Evolutionary conservation across 805 yeast genomes (phyloP), one percentile per base, ranked within the genome.

Genomic region (Cephaloascus fragrans): DNA sequence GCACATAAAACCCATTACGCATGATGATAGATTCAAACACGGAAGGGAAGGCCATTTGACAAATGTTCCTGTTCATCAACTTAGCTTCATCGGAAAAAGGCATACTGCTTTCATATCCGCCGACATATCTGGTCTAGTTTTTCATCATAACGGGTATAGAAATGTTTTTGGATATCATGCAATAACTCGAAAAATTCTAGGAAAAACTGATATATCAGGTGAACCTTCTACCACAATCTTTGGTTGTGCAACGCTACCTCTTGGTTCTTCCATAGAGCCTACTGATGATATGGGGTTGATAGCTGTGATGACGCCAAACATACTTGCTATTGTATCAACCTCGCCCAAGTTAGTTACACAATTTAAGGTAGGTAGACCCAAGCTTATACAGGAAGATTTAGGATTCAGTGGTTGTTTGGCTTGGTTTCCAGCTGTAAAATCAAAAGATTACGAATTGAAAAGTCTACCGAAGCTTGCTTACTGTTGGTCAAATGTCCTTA

Each of bases 401-500:
- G 62, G 61, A 0, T 39, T 59, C 19, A 47, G 67, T 8, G 83
- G 80, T 0, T 64, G 73, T 42, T 49, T 79, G 6, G 56, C 71
- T 14, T 82, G 90, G 93, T 79, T 64, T 46, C 93, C 93, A 0
- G 71, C 69, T 9, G 56, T 62, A 3, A 48, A 49, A 8, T 42
- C 40, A 26, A 46, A 45, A 14, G 51, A 50, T 20, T 48, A 56
- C 5, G 37, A 41, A n/a, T 47, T 28, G 17, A 40, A 33, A 51
- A 47, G 47, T 50, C 48, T 57, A 0, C 73, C 86, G 0, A 58
- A 68, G 42, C 53, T 85, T 33, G 89, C 83, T 0, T 83, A 79
- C 45, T 66, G 83, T 31, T 83, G 87, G 83, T 64, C 75, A n/a
- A 76, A 78, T 42, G 62, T 67, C 5, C 48, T 84, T 39, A 75